Evolutionary conservation across 805 yeast genomes (phyloP), one percentile per base, ranked within the genome.

Genomic region (Lachancea meyersii): DNA sequence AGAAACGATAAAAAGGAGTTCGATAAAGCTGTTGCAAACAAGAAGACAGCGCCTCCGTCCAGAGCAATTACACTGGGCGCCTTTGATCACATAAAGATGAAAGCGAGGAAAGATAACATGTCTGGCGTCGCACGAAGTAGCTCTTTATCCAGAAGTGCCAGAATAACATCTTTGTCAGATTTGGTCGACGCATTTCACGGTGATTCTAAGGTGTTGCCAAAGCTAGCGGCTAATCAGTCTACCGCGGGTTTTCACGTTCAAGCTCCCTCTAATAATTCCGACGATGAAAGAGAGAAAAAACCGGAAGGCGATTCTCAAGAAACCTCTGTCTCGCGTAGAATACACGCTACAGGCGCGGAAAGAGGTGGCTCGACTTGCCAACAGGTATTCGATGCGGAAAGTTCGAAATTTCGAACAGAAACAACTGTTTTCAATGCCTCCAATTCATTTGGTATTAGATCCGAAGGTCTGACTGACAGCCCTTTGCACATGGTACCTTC

Each of bases 11-110:
- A 51, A 33, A 53, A 50, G 35, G 48, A 41, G 32, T 31, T 47
- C 11, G 61, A 59, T 5, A 52, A 47, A 31, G 35, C 41, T 3
- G 19, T 48, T 4, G 47, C 56, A 2, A 61, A 55, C 43, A 40
- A 39, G 31, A 48, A 35, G 11, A 26, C 14, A 9, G 50, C 13
- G 52, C 49, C 31, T 43, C 50, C 40, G 13, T 18, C 32, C 23
- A 38, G 38, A 23, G 40, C 40, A 4, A 30, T 3, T 24, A 26
- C 48, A 23, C 24, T 44, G 14, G 42, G 55, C 6, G 45, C 55
- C 5, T 57, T 55, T 33, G 49, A 51, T 18, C 51, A 43, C 20
- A 31, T 56, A 16, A 49, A 41, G 31, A 13, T 31, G 13, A 36
- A 41, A 19, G 44, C 39, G 19, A 11, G 18, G 9, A 26, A 20